These are phyloP conservation scores for Erodium trifolium DNA, from an alignment of 441 rosid species.

Conservation along the genomic window DNA sequence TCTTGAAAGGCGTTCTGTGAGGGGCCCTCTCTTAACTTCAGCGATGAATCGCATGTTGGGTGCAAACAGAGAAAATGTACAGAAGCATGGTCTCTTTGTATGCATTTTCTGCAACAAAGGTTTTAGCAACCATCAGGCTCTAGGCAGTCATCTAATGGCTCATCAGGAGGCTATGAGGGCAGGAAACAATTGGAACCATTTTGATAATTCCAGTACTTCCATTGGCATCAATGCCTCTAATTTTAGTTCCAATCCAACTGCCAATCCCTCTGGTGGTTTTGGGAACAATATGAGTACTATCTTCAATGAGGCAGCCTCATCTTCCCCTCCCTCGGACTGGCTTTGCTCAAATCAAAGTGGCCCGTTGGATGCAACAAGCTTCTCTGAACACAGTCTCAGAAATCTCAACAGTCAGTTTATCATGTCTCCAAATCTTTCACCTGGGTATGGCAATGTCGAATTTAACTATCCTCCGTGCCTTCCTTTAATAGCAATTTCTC, in stretches of 20 bases:
- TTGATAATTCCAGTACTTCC: constrained; percentile 8
- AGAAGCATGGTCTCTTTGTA: constrained; percentile 10
- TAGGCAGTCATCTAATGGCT: constrained; percentile 26
- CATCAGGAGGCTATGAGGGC: constrained; percentile 19
- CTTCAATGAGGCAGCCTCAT: background rate
- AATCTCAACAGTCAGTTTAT: constrained; percentile 15
- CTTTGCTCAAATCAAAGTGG: constrained; percentile 1
- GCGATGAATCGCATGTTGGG: constrained; percentile 21
- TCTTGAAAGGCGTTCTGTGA: constrained; percentile 10
- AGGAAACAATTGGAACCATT: constrained; percentile 12
- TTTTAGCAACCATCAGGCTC: constrained; percentile 20
- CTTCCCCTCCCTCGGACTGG: background rate
- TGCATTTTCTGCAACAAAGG: constrained; percentile 25
- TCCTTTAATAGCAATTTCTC: constrained; percentile 11
- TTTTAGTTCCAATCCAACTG: constrained; percentile 16
- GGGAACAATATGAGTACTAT: constrained; percentile 14
- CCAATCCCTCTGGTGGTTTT: constrained; percentile 6
- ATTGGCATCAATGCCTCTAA: constrained; percentile 7
- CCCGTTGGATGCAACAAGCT: constrained; percentile 16
- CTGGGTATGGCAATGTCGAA: constrained; percentile 9
- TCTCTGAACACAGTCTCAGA: constrained; percentile 15
- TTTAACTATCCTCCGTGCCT: constrained; percentile 11
- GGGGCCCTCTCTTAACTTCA: constrained; percentile 16
- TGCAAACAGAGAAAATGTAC: constrained; percentile 13
- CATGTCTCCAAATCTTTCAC: constrained; percentile 13